Percentiles rank a stretch among this genome's conserved stretches.
These are phyloP conservation scores for Phytophthora pisi DNA, from an alignment of 352 stramenopile genomes.

Conservation along the genomic window DNA sequence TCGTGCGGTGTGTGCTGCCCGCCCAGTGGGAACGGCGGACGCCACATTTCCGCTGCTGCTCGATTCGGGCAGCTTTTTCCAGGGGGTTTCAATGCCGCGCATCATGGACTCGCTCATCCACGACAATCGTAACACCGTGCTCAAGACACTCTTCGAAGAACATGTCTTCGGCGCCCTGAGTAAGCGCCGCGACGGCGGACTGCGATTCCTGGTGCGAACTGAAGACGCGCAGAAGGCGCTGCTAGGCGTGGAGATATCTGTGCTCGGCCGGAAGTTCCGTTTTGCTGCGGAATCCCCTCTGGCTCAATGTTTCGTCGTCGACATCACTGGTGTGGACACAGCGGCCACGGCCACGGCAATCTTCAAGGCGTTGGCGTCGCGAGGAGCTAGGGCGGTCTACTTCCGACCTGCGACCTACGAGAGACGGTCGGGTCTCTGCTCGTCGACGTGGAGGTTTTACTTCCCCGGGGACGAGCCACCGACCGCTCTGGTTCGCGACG, in stretches of 20 bases:
- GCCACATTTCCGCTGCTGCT: too few relatives aligned
- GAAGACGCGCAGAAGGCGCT: background rate
- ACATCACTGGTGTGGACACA: background rate
- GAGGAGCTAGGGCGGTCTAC: background rate
- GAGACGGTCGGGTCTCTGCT: background rate
- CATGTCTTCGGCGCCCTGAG: background rate
- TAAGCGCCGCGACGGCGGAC: background rate
- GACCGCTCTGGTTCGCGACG: background rate
- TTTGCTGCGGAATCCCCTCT: background rate
- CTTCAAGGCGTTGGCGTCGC: background rate
- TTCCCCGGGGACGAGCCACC: background rate
- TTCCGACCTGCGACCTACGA: background rate
- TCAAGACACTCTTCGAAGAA: background rate
- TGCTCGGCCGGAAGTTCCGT: background rate
- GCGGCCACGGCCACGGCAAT: background rate
- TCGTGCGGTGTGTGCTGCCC: too few relatives aligned
- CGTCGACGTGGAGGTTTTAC: background rate
- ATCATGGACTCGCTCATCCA: background rate
- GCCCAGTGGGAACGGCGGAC: too few relatives aligned
- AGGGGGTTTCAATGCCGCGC: too few relatives aligned
- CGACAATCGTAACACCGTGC: background rate
- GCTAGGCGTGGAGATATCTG: background rate
- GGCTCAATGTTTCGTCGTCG: background rate
- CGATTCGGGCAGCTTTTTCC: too few relatives aligned
- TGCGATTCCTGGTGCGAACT: background rate